Conservation (phyloP, 169 alveolate genomes). For the Ichthyophthirius multifiliis region DNA sequence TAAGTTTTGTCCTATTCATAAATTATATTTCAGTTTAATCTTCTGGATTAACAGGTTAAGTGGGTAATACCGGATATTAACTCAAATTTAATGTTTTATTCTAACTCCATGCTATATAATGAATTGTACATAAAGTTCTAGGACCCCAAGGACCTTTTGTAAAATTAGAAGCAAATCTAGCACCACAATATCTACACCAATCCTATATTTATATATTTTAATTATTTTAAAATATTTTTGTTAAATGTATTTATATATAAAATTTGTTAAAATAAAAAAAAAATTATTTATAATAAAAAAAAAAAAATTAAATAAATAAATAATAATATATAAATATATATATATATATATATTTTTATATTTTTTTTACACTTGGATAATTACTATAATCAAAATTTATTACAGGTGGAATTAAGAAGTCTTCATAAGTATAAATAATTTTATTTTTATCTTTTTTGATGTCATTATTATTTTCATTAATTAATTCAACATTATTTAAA, state of each 20-base stretch:
- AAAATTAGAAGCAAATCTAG: constrained; percentile 39
- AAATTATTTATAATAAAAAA: too few species aligned
- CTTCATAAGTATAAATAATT: constrained; percentile 37
- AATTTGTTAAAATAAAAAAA: too few species aligned
- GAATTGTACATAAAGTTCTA: constrained; percentile 44
- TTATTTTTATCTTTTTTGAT: too few species aligned
- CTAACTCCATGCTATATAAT: constrained; percentile 32
- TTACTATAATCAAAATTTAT: constrained; percentile 27
- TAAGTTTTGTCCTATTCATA: constrained; percentile 25
- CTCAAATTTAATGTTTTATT: constrained; percentile 26
- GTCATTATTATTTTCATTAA: too few species aligned
- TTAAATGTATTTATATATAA: too few species aligned
- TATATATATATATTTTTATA: background rate
- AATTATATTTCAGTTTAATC: constrained; percentile 41
- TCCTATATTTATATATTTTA: too few species aligned
- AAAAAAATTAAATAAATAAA: background rate
- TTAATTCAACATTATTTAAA: too few species aligned
- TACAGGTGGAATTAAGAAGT: constrained; percentile 26
- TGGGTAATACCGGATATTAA: constrained; percentile 20
- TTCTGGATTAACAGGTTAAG: constrained; percentile 29
- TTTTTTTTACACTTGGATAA: constrained; percentile 17
- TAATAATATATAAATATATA: background rate
- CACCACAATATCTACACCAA: constrained; percentile 62
- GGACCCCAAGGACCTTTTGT: constrained; percentile 60
- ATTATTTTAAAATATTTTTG: too few species aligned